phyloP scores from a whole-genome alignment of 2,329 filamentous ascomycete species.

The Claviceps fusiformis region DNA sequence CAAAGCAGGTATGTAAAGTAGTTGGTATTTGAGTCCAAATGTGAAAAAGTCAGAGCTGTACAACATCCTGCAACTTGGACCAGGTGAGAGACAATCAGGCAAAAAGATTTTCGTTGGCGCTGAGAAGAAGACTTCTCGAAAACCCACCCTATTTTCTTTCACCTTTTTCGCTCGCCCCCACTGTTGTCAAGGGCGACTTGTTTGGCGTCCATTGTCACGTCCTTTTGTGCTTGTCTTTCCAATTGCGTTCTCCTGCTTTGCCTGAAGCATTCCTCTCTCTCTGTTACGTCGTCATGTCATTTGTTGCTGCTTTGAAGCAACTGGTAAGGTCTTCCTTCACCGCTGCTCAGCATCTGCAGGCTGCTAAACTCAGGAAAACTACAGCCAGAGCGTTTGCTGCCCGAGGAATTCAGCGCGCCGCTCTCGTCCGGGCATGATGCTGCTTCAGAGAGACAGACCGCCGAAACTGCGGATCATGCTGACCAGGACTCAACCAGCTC shows the following conservation, averaged over 20 bases:
- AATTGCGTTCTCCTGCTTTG: neutral
- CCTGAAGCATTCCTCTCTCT: neutral
- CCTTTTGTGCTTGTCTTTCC: neutral
- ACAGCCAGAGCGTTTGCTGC: neutral
- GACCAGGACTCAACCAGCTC: neutral
- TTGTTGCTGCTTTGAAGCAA: neutral
- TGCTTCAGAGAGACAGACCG: neutral
- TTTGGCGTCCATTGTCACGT: neutral
- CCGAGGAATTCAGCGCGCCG: neutral
- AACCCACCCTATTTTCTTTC: neutral
- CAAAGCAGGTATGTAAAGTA: too few species aligned
- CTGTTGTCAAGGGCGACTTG: neutral
- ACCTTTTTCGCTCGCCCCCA: neutral
- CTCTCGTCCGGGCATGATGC: neutral
- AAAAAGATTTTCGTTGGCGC: neutral
- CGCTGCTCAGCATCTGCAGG: neutral
- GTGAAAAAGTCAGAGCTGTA: neutral
- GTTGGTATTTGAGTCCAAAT: too few species aligned
- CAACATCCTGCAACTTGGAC: too few species aligned
- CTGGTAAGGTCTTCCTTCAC: neutral
- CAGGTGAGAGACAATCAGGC: neutral
- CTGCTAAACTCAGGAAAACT: neutral
- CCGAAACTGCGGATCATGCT: neutral
- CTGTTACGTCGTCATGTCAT: neutral
- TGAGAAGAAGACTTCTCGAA: neutral